These are phyloP conservation scores for Schizophyllum amplum DNA, from an alignment of 1,284 basidiomycete species.

Conservation along the genomic window DNA sequence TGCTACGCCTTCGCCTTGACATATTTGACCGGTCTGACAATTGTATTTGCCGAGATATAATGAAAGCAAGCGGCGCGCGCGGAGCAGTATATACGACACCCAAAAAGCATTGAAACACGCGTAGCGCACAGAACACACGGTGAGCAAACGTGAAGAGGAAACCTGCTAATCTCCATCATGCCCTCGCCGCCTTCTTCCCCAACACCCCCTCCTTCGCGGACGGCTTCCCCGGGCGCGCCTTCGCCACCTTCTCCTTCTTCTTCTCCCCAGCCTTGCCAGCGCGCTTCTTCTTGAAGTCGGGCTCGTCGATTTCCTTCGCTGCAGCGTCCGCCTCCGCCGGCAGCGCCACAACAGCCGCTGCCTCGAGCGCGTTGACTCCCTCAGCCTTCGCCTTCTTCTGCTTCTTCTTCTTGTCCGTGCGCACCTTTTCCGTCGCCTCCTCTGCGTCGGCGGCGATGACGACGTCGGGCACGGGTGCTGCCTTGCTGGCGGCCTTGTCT, in stretches of 20 bases:
- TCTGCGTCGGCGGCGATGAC: neutral
- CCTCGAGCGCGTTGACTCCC: neutral
- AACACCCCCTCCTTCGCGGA: slow-evolving; percentile 47
- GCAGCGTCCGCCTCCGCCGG: slow-evolving; percentile 3
- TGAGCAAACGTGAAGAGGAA: too few species aligned
- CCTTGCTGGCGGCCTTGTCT: too few species aligned
- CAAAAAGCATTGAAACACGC: too few species aligned
- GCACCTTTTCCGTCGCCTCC: neutral
- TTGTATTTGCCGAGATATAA: too few species aligned
- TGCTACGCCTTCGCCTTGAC: too few species aligned
- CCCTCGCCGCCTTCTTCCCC: slow-evolving; percentile 33
- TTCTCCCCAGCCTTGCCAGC: slow-evolving; percentile 36
- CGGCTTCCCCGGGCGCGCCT: slow-evolving; percentile 30
- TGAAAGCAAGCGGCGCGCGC: too few species aligned
- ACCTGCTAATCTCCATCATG: slow-evolving; percentile 1
- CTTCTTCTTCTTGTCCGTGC: slow-evolving; percentile 2
- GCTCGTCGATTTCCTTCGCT: slow-evolving; percentile 2
- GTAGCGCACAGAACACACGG: too few species aligned
- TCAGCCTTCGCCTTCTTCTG: neutral
- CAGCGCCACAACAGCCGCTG: neutral
- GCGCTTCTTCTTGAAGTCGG: slow-evolving; percentile 46
- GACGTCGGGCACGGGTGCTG: neutral
- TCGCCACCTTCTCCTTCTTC: slow-evolving; percentile 52
- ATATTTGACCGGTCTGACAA: too few species aligned
- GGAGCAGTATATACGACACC: too few species aligned